Evolutionary conservation across 306 rosid genomes (phyloP).

Genomic region (Quercus berberidifolia): DNA sequence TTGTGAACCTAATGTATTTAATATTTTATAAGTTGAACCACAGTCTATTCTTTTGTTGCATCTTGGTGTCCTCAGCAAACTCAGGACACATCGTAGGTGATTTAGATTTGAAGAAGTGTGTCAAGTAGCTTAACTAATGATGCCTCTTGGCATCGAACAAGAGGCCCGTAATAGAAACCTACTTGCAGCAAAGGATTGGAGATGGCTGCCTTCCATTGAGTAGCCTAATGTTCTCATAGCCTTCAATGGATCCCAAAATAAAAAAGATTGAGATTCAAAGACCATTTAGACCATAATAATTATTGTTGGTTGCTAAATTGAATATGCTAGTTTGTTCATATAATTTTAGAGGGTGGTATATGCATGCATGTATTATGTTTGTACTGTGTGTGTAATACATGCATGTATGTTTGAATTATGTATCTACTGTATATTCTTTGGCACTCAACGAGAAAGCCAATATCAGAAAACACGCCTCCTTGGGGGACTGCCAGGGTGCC

Average conservation of each 20-base stretch:
- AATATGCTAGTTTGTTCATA: neutral
- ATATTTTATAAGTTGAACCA: neutral
- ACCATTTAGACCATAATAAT: neutral
- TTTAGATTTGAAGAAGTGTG: neutral
- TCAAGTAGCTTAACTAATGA: neutral
- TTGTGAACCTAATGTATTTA: neutral
- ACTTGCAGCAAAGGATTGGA: neutral
- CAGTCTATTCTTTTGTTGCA: neutral
- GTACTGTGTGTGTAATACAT: too few relatives aligned
- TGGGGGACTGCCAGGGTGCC: too few relatives aligned
- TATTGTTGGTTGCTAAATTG: neutral
- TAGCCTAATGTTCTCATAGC: neutral
- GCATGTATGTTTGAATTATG: too few relatives aligned
- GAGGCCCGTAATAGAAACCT: neutral
- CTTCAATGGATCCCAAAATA: neutral
- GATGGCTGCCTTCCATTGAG: neutral
- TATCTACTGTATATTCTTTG: too few relatives aligned
- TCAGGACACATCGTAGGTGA: neutral
- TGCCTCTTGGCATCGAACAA: neutral
- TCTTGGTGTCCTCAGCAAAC: constrained; percentile 9
- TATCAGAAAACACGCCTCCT: too few relatives aligned
- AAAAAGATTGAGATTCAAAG: neutral
- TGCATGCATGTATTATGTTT: too few relatives aligned
- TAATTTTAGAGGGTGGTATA: neutral
- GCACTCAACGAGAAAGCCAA: too few relatives aligned